Conservation (phyloP, 2,329 filamentous ascomycete species). For the Trichoderma afroharzianum region DNA sequence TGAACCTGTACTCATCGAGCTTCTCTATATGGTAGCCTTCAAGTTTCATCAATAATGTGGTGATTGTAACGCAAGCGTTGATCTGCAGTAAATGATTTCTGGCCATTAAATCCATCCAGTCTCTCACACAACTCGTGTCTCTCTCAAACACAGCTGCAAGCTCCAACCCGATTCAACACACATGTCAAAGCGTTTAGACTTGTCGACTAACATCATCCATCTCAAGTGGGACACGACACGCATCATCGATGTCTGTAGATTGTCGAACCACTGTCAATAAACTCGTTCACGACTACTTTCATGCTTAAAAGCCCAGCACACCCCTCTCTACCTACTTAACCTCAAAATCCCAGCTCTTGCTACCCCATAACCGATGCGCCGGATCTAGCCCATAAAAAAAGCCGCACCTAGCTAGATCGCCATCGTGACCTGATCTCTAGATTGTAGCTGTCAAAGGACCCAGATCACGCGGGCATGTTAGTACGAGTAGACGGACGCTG, state of each 20-base stretch:
- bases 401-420: constrained; percentile 6
- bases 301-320: constrained; percentile 19
- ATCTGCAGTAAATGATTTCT: background rate
- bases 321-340: background rate
- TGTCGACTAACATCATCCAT: background rate
- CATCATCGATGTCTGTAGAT: background rate
- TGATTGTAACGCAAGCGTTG: background rate
- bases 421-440: constrained; percentile 6
- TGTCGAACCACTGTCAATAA: background rate
- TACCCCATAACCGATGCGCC: background rate
- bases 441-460: background rate
- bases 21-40: background rate
- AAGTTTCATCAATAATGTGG: background rate
- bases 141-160: background rate
- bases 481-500: background rate
- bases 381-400: background rate
- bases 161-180: background rate
- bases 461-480: constrained; percentile 4
- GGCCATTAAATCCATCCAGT: background rate
- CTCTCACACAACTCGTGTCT: background rate
- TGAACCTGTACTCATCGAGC: background rate
- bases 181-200: background rate
- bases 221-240: background rate
- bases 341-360: too few relatives aligned
- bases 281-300: background rate